Conservation (phyloP, 805 yeast genomes). For the Yamadazyma nakazawae region DNA sequence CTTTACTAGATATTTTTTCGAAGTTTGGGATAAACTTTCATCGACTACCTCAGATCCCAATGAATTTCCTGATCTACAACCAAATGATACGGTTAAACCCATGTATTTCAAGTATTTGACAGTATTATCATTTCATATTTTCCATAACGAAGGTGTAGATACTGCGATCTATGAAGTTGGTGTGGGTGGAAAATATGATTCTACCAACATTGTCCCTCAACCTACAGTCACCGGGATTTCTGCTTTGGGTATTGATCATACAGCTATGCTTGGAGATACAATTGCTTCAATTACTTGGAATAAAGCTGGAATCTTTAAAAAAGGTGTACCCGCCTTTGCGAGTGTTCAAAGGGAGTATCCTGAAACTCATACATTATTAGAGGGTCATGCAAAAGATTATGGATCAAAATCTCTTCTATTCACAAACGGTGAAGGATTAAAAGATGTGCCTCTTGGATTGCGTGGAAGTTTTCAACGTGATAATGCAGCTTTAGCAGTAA, state of each 20-base stretch:
- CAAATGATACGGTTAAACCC: constrained; percentile 74
- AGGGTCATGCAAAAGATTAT: constrained; percentile 67
- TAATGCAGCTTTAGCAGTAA: constrained; percentile 87
- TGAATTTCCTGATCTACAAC: constrained; percentile 61
- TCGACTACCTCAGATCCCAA: constrained; percentile 50
- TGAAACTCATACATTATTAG: constrained; percentile 53
- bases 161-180: constrained; percentile 97
- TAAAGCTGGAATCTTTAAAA: constrained; percentile 88
- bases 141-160: constrained; percentile 83
- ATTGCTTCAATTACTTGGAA: constrained; percentile 93
- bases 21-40: constrained; percentile 84
- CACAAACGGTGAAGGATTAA: constrained; percentile 40
- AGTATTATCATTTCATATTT: constrained; percentile 84
- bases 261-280: constrained; percentile 80
- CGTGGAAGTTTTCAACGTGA: constrained; percentile 79
- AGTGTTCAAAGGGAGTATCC: constrained; percentile 51
- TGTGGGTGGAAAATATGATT: constrained; percentile 95
- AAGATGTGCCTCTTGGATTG: constrained; percentile 58
- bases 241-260: constrained; percentile 89
- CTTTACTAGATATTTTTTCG: constrained; percentile 88
- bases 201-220: constrained; percentile 79
- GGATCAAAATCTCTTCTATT: constrained; percentile 43
- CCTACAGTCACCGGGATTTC: constrained; percentile 88
- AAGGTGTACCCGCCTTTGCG: constrained; percentile 63
- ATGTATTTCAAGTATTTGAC: constrained; percentile 92